Conservation (phyloP, 108 stramenopile species). For the Skeletonema tropicum region DNA sequence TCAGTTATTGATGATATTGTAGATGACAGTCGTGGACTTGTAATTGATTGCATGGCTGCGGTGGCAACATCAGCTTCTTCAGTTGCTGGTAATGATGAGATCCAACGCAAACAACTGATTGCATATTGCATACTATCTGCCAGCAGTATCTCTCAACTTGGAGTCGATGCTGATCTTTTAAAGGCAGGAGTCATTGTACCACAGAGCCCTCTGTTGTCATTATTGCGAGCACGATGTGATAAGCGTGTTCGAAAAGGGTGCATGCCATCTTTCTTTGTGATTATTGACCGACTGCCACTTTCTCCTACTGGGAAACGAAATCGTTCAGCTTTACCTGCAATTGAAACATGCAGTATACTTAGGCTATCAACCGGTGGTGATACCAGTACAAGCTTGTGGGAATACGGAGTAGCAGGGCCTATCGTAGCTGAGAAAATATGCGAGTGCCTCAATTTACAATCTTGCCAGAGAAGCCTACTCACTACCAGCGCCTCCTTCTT, state of each 20-base stretch:
- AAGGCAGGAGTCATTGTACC: slow-evolving; percentile 53
- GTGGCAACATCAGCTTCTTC: slow-evolving; percentile 14
- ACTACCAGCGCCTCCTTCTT: slow-evolving; percentile 70
- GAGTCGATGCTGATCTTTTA: slow-evolving; percentile 18
- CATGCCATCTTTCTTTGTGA: slow-evolving; percentile 66
- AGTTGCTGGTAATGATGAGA: slow-evolving; percentile 10
- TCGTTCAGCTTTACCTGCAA: slow-evolving; percentile 48
- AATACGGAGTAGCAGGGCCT: slow-evolving; percentile 58
- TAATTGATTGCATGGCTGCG: slow-evolving; percentile 63
- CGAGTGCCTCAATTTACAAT: slow-evolving; percentile 76
- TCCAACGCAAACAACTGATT: slow-evolving; percentile 44
- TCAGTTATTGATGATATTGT: slow-evolving; percentile 52
- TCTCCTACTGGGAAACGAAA: slow-evolving; percentile 83
- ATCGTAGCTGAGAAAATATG: slow-evolving; percentile 60
- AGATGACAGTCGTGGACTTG: slow-evolving; percentile 17
- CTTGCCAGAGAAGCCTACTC: slow-evolving; percentile 59
- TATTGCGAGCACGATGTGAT: slow-evolving; percentile 57
- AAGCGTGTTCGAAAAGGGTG: slow-evolving; percentile 58
- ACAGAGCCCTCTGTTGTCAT: slow-evolving; percentile 56
- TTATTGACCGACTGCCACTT: slow-evolving; percentile 68
- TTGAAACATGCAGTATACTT: slow-evolving; percentile 41
- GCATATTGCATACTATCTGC: slow-evolving; percentile 71
- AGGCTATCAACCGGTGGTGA: slow-evolving; percentile 5
- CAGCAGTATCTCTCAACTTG: slow-evolving; percentile 50
- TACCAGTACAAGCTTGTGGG: slow-evolving; percentile 27